Base-by-base conservation (phyloP, 345 rosid species). In the Camelina neglecta region DNA sequence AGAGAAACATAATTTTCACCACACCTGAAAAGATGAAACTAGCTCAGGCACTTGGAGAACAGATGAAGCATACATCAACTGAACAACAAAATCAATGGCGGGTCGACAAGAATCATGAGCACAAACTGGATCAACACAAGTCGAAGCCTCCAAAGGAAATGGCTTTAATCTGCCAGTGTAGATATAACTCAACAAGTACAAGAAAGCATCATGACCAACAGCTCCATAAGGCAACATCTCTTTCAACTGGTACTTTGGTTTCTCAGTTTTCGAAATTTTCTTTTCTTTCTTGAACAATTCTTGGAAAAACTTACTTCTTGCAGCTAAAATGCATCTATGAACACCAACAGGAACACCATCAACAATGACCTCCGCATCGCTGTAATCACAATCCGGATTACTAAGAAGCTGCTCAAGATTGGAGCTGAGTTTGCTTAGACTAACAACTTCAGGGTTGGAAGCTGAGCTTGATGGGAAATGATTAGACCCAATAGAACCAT, bases 91-190 rank as follows among this genome's bases (percentile, higher is more conserved):
- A 81, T 74, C 72, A 72, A 92, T 87, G 13, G 96, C 94, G 12
- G 99, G 98, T 60, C 94, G 73, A 87, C 99, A 95, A 10, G 93
- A 86, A 77, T 92, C 91, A 77, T 95, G 99, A 71, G 81, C 64
- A 67, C 99, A 95, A 21, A 67, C 71, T 33, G 81, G 50, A 75
- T 88, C 91, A 50, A 88, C 94, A 65, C 99, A 95, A 24, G 94
- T 86, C 2, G 98, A 95, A 54, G 88, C 98, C 75, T 87, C 96
- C 72, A 73, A 24, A 1, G 99, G 98, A 60, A 85, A 88, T 53
- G 90, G 85, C 84, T 86, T 92, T 72, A 92, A 83, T 72, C 88
- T 89, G 38, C 98, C 99, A n/a, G 98, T 89, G 60, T 92, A 95
- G 71, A 87, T 65, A 79, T 95, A 95, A 81, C 84, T 81, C 87